Evolutionary conservation across 2,329 filamentous ascomycete genomes (phyloP).

Genomic region (Fusarium luffae): DNA sequence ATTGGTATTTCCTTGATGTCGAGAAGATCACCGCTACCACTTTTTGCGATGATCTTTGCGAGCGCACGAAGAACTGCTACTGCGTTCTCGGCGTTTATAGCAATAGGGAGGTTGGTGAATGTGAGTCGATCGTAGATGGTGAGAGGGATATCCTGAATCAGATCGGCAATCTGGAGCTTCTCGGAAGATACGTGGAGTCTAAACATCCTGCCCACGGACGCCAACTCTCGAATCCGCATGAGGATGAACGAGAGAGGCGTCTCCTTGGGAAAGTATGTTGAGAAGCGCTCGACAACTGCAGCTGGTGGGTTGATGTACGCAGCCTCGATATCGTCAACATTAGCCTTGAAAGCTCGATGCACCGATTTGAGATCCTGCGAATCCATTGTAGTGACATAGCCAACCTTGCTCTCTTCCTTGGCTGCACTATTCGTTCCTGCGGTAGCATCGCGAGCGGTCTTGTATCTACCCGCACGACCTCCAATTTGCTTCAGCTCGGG

Average conservation of each 20-base stretch:
- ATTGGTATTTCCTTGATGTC: constrained; percentile 78
- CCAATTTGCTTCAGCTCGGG: constrained; percentile 95
- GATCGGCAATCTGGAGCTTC: constrained; percentile 74
- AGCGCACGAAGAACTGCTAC: constrained; percentile 68
- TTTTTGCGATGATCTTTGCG: constrained; percentile 75
- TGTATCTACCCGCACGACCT: constrained; percentile 88
- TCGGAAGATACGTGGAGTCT: constrained; percentile 70
- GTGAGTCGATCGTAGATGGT: constrained; percentile 78
- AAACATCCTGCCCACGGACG: constrained; percentile 72
- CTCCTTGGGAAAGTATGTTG: constrained; percentile 80
- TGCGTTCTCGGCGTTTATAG: constrained; percentile 62
- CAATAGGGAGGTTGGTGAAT: constrained; percentile 77
- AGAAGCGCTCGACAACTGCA: constrained; percentile 77
- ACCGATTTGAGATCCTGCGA: constrained; percentile 73
- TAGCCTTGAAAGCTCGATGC: constrained; percentile 68
- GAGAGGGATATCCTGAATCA: constrained; percentile 78
- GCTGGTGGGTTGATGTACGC: constrained; percentile 82
- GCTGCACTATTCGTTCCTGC: constrained; percentile 9
- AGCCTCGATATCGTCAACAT: constrained; percentile 72
- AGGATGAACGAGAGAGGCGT: constrained; percentile 89
- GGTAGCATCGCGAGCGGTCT: constrained; percentile 63
- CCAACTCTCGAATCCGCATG: constrained; percentile 76
- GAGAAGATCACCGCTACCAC: constrained; percentile 74
- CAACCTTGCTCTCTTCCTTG: constrained; percentile 60
- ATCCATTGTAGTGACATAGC: constrained; percentile 84